phyloP scores from a whole-genome alignment of 176 grass and related monocot genomes.

The Avena eriantha region DNA sequence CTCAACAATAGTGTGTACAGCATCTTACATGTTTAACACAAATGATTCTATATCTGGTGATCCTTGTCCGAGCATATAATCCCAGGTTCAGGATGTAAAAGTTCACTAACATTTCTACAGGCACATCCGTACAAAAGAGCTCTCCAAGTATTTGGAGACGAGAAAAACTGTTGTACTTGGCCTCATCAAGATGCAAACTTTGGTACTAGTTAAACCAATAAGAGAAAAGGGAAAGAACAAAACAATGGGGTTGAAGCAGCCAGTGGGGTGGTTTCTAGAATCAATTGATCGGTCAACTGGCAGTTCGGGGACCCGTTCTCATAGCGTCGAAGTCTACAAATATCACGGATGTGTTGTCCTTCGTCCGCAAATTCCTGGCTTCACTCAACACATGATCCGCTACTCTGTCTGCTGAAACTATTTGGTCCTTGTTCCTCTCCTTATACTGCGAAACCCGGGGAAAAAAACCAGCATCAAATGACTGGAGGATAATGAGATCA shows the following conservation, averaged over 20 bases:
- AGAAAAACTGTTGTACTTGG: conserved; percentile 28
- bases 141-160: conserved; percentile 27
- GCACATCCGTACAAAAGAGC: conserved; percentile 25
- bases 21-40: background rate
- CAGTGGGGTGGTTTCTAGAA: conserved; percentile 1
- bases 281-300: conserved; percentile 17
- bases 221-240: conserved; percentile 11
- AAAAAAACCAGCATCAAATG: background rate
- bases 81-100: conserved; percentile 7
- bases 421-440: conserved; percentile 43
- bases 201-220: background rate
- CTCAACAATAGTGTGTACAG: background rate
- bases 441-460: conserved; percentile 45
- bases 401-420: conserved; percentile 49
- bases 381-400: conserved; percentile 62
- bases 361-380: conserved; percentile 61
- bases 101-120: conserved; percentile 35
- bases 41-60: background rate
- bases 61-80: conserved; percentile 17
- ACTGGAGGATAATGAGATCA: background rate
- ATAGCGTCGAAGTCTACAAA: conserved; percentile 71
- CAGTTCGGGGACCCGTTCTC: conserved; percentile 49
- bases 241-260: conserved; percentile 35
- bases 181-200: conserved; percentile 31
- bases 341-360: conserved; percentile 81